Percentiles rank a stretch among this genome's conserved stretches.
Evolutionary conservation across 129 eudicot species (phyloP).

Genomic region (Cynara cardunculus): DNA sequence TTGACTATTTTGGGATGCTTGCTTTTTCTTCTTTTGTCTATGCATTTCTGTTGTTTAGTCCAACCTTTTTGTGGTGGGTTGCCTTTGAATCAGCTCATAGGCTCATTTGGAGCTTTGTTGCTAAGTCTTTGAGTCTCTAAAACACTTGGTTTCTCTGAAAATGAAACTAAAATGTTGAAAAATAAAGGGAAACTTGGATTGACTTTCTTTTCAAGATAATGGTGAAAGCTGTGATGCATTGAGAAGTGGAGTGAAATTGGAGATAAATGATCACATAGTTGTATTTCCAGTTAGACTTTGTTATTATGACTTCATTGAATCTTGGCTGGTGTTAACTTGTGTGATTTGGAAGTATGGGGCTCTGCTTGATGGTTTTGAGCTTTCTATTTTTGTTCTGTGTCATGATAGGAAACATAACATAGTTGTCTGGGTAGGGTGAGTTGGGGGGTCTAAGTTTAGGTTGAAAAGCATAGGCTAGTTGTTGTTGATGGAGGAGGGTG

Average conservation of each 20-base stretch:
- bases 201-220: background rate
- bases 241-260: slow-evolving; percentile 2
- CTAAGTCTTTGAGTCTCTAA: no score
- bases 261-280: background rate
- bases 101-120: background rate
- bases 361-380: background rate
- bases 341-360: slow-evolving; percentile 20
- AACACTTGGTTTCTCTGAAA: background rate
- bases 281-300: background rate
- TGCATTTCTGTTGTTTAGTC: background rate
- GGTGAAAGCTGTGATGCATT: background rate
- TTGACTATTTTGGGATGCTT: slow-evolving; percentile 17
- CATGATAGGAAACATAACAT: background rate
- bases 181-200: background rate
- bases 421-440: background rate
- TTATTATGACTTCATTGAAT: slow-evolving; percentile 2
- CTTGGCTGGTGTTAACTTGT: no score
- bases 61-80: background rate
- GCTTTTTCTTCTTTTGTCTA: background rate
- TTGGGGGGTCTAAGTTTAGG: background rate
- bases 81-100: background rate
- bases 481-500: background rate
- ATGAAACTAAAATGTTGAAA: background rate
- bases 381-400: background rate
- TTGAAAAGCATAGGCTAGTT: background rate